These are phyloP conservation scores for Pseudogymnoascus destructans DNA, from an alignment of 2,329 filamentous ascomycete genomes.

Conservation along the genomic window DNA sequence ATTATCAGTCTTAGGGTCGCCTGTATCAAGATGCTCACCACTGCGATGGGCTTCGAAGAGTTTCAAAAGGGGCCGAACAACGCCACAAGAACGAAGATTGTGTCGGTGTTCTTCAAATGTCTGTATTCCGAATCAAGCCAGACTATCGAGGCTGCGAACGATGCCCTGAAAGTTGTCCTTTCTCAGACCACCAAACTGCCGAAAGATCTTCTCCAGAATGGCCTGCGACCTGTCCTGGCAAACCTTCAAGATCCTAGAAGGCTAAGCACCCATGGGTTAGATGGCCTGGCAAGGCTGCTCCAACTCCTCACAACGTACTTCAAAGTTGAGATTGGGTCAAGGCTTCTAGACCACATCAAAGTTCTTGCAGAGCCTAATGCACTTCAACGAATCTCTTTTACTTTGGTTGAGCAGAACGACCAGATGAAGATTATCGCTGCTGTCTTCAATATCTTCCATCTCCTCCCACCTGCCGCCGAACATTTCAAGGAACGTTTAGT, in stretches of 20 bases:
- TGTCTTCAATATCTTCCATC: conserved; percentile 92
- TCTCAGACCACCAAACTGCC: conserved; percentile 82
- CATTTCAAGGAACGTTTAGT: conserved; percentile 85
- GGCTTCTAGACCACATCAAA: conserved; percentile 88
- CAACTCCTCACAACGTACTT: conserved; percentile 96
- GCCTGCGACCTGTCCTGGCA: conserved; percentile 85
- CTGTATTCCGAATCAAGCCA: conserved; percentile 86
- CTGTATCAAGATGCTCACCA: conserved; percentile 84
- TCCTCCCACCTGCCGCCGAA: conserved; percentile 81
- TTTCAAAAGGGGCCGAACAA: conserved; percentile 67
- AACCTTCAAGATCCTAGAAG: conserved; percentile 91
- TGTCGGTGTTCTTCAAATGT: conserved; percentile 95
- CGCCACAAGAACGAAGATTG: conserved; percentile 56
- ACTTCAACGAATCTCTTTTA: conserved; percentile 86
- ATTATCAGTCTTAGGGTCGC: conserved; percentile 87
- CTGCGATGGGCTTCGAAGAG: conserved; percentile 84
- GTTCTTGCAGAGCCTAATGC: conserved; percentile 68
- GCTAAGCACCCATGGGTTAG: conserved; percentile 74
- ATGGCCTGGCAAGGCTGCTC: conserved; percentile 78
- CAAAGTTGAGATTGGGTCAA: conserved; percentile 91
- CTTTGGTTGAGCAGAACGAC: conserved; percentile 80
- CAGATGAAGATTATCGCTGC: conserved; percentile 92
- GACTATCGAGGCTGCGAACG: conserved; percentile 87
- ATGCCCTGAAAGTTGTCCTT: conserved; percentile 76
- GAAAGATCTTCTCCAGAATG: conserved; percentile 88